Conservation (phyloP, 306 rosid species). For the Cicer chorassanicum region DNA sequence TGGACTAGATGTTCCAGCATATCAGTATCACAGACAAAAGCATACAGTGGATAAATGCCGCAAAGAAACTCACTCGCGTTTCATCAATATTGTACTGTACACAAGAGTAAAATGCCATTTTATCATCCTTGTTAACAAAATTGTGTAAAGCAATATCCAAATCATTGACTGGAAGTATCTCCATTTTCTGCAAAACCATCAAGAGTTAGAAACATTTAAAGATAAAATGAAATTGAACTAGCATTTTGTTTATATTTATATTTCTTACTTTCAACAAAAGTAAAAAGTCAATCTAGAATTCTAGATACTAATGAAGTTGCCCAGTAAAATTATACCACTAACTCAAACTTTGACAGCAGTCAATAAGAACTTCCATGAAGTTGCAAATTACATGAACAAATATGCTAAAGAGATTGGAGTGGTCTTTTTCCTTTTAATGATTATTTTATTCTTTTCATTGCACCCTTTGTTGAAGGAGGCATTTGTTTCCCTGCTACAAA, state of each 20-base stretch:
- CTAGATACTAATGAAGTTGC: slow-evolving; percentile 25
- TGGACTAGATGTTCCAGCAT: slow-evolving; percentile 33
- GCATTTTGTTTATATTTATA: neutral
- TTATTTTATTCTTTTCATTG: slow-evolving; percentile 13
- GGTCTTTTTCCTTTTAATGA: slow-evolving; percentile 5
- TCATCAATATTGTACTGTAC: slow-evolving; percentile 76
- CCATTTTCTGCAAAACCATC: slow-evolving; percentile 84
- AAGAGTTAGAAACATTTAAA: slow-evolving; percentile 27
- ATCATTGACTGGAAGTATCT: slow-evolving; percentile 96
- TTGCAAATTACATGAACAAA: slow-evolving; percentile 20
- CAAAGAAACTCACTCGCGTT: slow-evolving; percentile 77
- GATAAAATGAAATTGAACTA: slow-evolving; percentile 29
- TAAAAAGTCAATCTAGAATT: slow-evolving; percentile 26
- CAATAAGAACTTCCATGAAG: slow-evolving; percentile 13
- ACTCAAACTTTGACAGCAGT: slow-evolving; percentile 18
- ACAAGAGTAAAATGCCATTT: slow-evolving; percentile 86
- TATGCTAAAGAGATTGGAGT: slow-evolving; percentile 14
- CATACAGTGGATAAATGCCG: slow-evolving; percentile 24
- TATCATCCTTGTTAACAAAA: slow-evolving; percentile 94
- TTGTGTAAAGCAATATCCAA: slow-evolving; percentile 89
- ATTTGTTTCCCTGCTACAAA: too few relatives aligned
- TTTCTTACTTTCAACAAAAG: slow-evolving; percentile 37
- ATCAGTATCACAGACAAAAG: slow-evolving; percentile 25
- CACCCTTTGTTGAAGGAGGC: slow-evolving; percentile 24
- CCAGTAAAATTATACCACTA: slow-evolving; percentile 21